Evolutionary conservation across 2,329 filamentous ascomycete species (phyloP), one percentile per base, ranked within the genome.

Genomic region (Escovopsis weberi): DNA sequence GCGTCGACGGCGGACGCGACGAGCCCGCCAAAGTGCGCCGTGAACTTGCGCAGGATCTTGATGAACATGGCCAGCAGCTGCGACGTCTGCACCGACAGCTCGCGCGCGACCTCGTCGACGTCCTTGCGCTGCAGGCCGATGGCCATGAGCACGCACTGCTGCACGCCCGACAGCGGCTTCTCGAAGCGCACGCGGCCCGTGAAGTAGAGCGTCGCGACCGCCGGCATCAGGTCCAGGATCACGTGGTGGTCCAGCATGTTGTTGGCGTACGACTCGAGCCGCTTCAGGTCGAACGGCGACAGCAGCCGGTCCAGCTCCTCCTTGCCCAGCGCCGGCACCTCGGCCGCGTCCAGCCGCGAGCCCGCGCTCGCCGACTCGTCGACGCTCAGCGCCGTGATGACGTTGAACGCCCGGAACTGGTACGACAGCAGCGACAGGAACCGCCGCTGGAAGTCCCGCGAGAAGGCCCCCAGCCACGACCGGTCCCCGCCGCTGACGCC

Each of bases 191-290:
- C 68, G 9, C 80, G 77, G 39, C 85, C 84, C 1, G 77, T 79
- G 62, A 98, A 98, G 68, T 89, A 95, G 26, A 94, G 74, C 23
- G 72, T 70, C 1, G 91, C 82, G 48, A 98, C 78, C 2, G 72
- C 75, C 0, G 91, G 91, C 43, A 98, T 72, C 55, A 98, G 76
- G 58, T 98, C 93, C 26, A 96, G 74, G 43, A 98, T 91, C 52
- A 95, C 88, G 57, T 95, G 93, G 67, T 96, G 94, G 62, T 98
- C 93, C 36, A 98, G 78, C 73, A 95, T 84, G 63, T 94, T 94
- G 63, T 93, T 94, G 12, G 91, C 85, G 55, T 98, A 98, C 37
- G 84, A 88, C 58, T 95, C 89, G 3, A 98, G 71, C 26, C 91
- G 81, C 68, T 96, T 96, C 48, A 95, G 75, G 59, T 98, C 91